These are phyloP conservation scores for Stellera chamaejasme DNA, from an alignment of 345 rosid species.

Conservation along the genomic window DNA sequence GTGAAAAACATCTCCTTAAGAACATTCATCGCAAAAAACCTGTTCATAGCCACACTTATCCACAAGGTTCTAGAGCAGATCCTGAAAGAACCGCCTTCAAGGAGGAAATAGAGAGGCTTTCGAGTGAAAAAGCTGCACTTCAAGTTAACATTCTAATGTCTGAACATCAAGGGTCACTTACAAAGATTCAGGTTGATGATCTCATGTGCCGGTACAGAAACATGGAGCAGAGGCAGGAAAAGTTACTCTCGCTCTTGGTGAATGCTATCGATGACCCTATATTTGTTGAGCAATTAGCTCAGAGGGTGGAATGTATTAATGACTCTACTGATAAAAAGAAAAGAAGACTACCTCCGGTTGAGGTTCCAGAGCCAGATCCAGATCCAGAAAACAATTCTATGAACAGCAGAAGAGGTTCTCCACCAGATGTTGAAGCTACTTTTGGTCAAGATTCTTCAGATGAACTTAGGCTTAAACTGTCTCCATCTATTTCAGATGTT, in stretches of 20 bases:
- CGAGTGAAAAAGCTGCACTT: constrained; percentile 56
- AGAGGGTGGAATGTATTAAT: constrained; percentile 61
- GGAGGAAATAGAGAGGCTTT: constrained; percentile 63
- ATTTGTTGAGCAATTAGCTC: constrained; percentile 52
- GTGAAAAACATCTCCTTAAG: constrained; percentile 84
- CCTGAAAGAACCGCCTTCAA: constrained; percentile 64
- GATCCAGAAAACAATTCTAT: constrained; percentile 44
- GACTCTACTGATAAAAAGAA: constrained; percentile 67
- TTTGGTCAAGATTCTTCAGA: constrained; percentile 69
- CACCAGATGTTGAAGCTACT: constrained; percentile 53
- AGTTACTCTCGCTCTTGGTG: constrained; percentile 41
- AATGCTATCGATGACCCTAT: constrained; percentile 46
- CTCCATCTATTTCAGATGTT: constrained; percentile 76
- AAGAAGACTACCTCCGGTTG: constrained; percentile 66
- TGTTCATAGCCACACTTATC: constrained; percentile 83
- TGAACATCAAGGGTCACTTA: constrained; percentile 48
- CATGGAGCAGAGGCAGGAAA: constrained; percentile 67
- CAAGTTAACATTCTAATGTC: constrained; percentile 48
- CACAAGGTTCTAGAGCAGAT: constrained; percentile 43
- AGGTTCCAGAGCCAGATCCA: constrained; percentile 46
- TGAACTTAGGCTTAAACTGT: constrained; percentile 69
- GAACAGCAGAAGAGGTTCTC: constrained; percentile 52
- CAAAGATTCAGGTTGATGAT: constrained; percentile 55
- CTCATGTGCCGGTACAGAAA: constrained; percentile 35
- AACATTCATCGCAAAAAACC: constrained; percentile 85